phyloP scores from a whole-genome alignment of 2,329 filamentous ascomycete species.

The Aspergillus persii region DNA sequence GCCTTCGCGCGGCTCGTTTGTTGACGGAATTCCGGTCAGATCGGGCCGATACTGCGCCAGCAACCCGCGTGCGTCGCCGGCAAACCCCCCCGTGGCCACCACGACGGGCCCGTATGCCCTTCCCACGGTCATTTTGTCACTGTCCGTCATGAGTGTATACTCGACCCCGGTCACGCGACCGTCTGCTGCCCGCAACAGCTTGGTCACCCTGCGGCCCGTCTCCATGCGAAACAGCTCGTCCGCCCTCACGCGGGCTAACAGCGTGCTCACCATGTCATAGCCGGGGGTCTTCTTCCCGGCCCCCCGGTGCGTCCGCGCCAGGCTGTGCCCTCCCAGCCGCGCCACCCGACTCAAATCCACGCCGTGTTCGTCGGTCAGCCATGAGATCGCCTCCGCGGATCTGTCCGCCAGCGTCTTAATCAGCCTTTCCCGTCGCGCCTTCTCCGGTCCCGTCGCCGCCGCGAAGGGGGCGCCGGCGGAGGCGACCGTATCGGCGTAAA shows the following conservation, averaged over 20 bases:
- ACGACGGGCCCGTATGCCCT: conserved; percentile 54
- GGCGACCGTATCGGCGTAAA: conserved; percentile 56
- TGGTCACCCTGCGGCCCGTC: conserved; percentile 54
- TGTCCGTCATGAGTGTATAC: conserved; percentile 36
- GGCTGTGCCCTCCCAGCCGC: conserved; percentile 59
- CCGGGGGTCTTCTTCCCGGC: conserved; percentile 56
- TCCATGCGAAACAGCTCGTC: conserved; percentile 52
- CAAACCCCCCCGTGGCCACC: conserved; percentile 63
- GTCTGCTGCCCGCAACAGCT: conserved; percentile 39
- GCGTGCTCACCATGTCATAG: conserved; percentile 55
- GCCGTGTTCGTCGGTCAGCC: conserved; percentile 57
- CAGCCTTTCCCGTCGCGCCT: conserved; percentile 41
- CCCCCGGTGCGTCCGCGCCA: conserved; percentile 58
- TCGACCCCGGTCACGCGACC: conserved; percentile 52
- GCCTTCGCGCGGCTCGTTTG: conserved; percentile 59
- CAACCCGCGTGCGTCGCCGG: conserved; percentile 58
- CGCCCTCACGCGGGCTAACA: conserved; percentile 53
- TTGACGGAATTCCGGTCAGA: conserved; percentile 59
- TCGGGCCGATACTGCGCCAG: conserved; percentile 59
- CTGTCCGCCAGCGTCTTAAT: conserved; percentile 49
- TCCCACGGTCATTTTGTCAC: conserved; percentile 9
- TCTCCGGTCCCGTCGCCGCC: conserved; percentile 29
- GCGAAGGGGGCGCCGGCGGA: conserved; percentile 51
- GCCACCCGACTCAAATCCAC: conserved; percentile 60
- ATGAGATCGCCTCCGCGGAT: conserved; percentile 53